Evolutionary conservation across 768 basidiomycete genomes (phyloP).

Genomic region (Macrolepiota dolichaula): DNA sequence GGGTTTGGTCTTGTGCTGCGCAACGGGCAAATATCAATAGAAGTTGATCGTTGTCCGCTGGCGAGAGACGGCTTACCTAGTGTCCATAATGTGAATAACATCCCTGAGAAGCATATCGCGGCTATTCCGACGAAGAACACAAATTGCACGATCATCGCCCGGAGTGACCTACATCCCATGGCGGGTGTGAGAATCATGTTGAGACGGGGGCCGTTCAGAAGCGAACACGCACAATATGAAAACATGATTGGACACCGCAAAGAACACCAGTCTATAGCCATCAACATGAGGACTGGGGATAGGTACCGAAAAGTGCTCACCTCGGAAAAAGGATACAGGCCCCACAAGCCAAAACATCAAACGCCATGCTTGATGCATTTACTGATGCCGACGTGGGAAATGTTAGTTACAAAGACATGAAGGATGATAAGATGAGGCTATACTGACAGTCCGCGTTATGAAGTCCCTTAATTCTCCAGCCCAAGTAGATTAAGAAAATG

Average conservation of each 20-base stretch:
- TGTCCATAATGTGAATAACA: slow-evolving; percentile 52
- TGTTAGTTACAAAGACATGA: background rate
- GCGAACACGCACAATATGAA: slow-evolving; percentile 59
- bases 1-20: slow-evolving; percentile 25
- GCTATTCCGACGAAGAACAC: slow-evolving; percentile 78
- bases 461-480: slow-evolving; percentile 64
- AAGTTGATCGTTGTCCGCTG: background rate
- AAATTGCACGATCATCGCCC: slow-evolving; percentile 81
- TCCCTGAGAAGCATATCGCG: slow-evolving; percentile 76
- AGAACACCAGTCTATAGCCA: slow-evolving; percentile 64
- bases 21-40: slow-evolving; percentile 4
- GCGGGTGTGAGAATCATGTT: background rate
- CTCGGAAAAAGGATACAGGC: slow-evolving; percentile 86
- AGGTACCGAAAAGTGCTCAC: slow-evolving; percentile 27
- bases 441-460: slow-evolving; percentile 45
- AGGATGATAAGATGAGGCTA: slow-evolving; percentile 12
- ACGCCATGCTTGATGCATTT: slow-evolving; percentile 58
- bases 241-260: slow-evolving; percentile 74
- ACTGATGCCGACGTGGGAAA: slow-evolving; percentile 23
- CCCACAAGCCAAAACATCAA: slow-evolving; percentile 81
- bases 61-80: slow-evolving; percentile 28
- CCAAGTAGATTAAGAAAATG: slow-evolving; percentile 67
- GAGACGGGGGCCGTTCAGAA: background rate
- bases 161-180: slow-evolving; percentile 51
- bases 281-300: slow-evolving; percentile 2